These are phyloP conservation scores for Pseudotsuga menziesii DNA, from an alignment of 75 land plant species.

Conservation along the genomic window DNA sequence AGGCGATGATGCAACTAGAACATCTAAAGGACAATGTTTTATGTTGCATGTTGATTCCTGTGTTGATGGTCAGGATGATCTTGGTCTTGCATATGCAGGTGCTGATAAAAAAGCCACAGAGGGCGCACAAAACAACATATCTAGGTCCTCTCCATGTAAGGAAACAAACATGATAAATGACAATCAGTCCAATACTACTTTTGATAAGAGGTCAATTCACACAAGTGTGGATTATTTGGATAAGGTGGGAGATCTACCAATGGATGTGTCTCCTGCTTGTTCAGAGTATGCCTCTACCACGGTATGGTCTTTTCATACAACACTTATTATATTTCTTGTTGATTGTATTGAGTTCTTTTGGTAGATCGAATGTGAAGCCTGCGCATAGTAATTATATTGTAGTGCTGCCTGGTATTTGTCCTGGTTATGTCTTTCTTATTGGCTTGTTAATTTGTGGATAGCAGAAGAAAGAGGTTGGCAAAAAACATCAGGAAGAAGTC, in stretches of 20 bases:
- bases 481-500: no score
- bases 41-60: background rate
- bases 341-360: background rate
- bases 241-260: background rate
- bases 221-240: background rate
- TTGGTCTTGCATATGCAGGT: background rate
- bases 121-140: background rate
- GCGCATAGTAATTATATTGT: background rate
- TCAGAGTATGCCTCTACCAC: background rate
- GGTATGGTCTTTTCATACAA: background rate
- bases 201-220: background rate
- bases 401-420: background rate
- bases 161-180: background rate
- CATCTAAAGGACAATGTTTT: background rate
- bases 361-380: background rate
- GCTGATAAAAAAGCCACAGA: background rate
- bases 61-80: background rate
- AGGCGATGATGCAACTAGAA: background rate
- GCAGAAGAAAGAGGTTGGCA: no score
- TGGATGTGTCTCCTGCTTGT: background rate
- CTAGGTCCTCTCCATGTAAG: background rate
- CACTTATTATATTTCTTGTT: background rate
- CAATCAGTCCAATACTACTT: background rate
- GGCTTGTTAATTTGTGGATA: background rate
- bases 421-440: background rate